A percentile compares a stretch with the other conserved stretches of the same genome.
Conservation (phyloP, 1,284 basidiomycete species). For the Sporisorium sorghi region DNA sequence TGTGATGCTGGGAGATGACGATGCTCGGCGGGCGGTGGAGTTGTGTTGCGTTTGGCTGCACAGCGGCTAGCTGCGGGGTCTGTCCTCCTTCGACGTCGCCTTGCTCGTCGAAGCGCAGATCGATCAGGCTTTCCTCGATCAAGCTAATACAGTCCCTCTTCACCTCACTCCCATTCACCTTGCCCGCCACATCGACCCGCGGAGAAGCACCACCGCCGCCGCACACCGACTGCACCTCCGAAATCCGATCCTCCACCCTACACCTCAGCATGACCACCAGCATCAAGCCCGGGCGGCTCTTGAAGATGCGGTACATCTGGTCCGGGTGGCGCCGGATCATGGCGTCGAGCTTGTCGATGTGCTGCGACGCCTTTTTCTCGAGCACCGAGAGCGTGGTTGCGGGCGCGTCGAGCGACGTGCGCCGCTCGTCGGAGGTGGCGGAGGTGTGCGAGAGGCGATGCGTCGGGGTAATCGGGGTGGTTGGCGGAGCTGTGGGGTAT, state of each 20-base stretch:
- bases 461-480: not conserved
- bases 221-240: not conserved
- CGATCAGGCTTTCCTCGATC: slow-evolving; percentile 31
- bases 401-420: slow-evolving; percentile 15
- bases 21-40: slow-evolving; percentile 16
- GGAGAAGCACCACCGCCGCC: not conserved
- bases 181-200: slow-evolving; percentile 6
- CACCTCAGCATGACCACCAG: slow-evolving; percentile 29
- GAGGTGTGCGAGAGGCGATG: not conserved
- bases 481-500: not conserved
- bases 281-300: slow-evolving; percentile 21
- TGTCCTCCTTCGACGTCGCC: not conserved
- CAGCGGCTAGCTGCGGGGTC: not conserved
- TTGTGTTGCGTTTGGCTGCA: not conserved
- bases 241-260: slow-evolving; percentile 29
- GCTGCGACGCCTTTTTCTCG: slow-evolving; percentile 18
- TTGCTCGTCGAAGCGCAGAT: slow-evolving; percentile 24
- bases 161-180: not conserved
- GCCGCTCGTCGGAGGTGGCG: not conserved
- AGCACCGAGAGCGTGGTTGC: slow-evolving; percentile 31
- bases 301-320: slow-evolving; percentile 24
- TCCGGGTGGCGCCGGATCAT: slow-evolving; percentile 39
- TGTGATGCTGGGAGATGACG: slow-evolving; percentile 25
- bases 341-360: slow-evolving; percentile 23
- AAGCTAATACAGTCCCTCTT: slow-evolving; percentile 2